phyloP scores from a whole-genome alignment of 495 filamentous ascomycete species.

The Penicillium ochrochloron region DNA sequence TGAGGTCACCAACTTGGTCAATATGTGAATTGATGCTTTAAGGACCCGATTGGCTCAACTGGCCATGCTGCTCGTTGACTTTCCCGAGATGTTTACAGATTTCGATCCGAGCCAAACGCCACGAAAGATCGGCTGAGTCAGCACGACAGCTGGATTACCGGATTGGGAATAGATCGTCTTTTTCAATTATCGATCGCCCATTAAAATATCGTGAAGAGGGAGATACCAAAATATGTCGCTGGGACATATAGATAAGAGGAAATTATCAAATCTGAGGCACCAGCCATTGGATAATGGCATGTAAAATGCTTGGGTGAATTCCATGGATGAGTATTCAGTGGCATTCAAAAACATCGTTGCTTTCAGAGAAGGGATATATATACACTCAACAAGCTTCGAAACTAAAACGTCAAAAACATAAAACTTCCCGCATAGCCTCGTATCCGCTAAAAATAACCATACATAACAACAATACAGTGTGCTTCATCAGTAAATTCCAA shows the following conservation, averaged over 20 bases:
- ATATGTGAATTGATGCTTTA: neutral
- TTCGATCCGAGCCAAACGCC: constrained; percentile 10
- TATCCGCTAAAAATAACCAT: constrained; percentile 11
- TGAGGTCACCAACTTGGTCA: neutral
- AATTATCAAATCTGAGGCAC: too few species aligned
- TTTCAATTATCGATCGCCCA: too few species aligned
- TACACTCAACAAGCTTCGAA: constrained; percentile 5
- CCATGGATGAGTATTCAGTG: too few species aligned
- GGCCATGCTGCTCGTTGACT: constrained; percentile 2
- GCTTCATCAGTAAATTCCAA: neutral
- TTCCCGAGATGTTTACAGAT: constrained; percentile 18
- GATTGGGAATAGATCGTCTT: constrained; percentile 5
- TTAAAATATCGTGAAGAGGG: too few species aligned
- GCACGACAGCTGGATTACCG: neutral
- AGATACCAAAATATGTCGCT: too few species aligned
- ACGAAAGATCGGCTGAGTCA: constrained; percentile 16
- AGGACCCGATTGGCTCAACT: neutral
- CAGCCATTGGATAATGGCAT: too few species aligned
- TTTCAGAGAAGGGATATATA: constrained; percentile 3
- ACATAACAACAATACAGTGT: constrained; percentile 3
- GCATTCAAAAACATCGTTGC: neutral
- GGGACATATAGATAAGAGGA: too few species aligned
- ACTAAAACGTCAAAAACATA: neutral
- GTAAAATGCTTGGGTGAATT: too few species aligned
- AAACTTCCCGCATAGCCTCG: constrained; percentile 1